Base-by-base conservation (phyloP, 129 eudicot species). In the Arctium lappa region DNA sequence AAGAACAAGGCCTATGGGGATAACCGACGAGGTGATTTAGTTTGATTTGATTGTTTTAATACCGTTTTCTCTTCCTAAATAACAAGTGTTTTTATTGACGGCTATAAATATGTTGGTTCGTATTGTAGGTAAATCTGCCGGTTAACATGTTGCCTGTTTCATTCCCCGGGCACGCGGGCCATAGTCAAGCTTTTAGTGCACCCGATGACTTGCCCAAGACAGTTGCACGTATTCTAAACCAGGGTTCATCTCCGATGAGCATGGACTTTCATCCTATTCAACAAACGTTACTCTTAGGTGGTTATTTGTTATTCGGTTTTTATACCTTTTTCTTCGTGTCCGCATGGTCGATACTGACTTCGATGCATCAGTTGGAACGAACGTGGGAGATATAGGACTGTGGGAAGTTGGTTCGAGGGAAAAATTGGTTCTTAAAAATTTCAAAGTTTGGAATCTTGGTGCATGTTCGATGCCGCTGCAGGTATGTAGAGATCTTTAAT, bases 231-330 rank as follows among this genome's bases (percentile, higher is more conserved):
- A 90, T 85, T 79, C 65, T 94, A 78, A 94, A 85, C 83, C 98
- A 94, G 84, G 98, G 98, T 56, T 94, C 98, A 33, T 87, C 97
- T 87, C 92, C 94, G 62, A 94, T 87, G 94, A 94, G 94, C 97
- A 90, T 94, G 97, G 98, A 94, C 83, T 94, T 90, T 80, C 98
- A 94, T 82, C 97, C 98, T 72, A 70, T 74, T 38, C 94, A 94
- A 75, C 94, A 90, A 77, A 91, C 97, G 31, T 65, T 91, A 85
- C 97, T 94, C 76, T 86, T 94, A 71, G 97, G 98, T 94, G 31
- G 72, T 22, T 30, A 11, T 33, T 13, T 18, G 13, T 62, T 22
- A 22, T 22, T 60, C 70, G 32, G 36, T 18, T 4, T 36, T 79
- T 79, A 15, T 75, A 36, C 75, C 46, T 22, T 63, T 73, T 15